These are phyloP conservation scores for Fusarium odoratissimum DNA, from an alignment of 2,329 filamentous ascomycete genomes.

Conservation along the genomic window DNA sequence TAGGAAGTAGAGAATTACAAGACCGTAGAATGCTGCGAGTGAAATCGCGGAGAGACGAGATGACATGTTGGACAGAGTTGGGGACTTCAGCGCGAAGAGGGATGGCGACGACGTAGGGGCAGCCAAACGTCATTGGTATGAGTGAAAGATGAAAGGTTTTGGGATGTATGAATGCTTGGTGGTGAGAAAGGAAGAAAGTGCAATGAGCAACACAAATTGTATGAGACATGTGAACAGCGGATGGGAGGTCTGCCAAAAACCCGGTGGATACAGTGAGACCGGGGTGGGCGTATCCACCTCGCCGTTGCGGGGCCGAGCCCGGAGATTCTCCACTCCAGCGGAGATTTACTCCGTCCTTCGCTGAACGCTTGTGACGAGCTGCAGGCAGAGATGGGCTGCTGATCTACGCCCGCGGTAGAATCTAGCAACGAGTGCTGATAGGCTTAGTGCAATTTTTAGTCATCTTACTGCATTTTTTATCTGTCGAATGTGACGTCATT, in stretches of 20 bases:
- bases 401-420: accelerated
- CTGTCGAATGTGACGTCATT: not conserved
- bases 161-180: not conserved
- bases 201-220: not conserved
- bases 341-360: not conserved
- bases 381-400: not conserved
- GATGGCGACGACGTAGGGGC: not conserved
- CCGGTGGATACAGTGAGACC: not conserved
- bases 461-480: too few relatives aligned
- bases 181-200: accelerated
- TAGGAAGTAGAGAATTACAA: not conserved
- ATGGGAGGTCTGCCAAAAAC: not conserved
- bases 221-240: not conserved
- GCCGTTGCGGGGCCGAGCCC: not conserved
- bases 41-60: constrained; percentile 9
- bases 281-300: not conserved
- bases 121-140: constrained; percentile 8
- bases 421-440: too few relatives aligned
- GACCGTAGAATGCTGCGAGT: not conserved
- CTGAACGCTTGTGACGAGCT: not conserved
- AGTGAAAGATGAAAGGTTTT: not conserved
- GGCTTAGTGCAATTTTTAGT: too few relatives aligned
- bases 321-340: not conserved
- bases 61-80: not conserved
- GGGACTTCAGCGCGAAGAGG: not conserved